Percentiles rank a stretch among this genome's conserved stretches.
phyloP scores from a whole-genome alignment of 1,139 yeast species.

The Kodamaea plutei region DNA sequence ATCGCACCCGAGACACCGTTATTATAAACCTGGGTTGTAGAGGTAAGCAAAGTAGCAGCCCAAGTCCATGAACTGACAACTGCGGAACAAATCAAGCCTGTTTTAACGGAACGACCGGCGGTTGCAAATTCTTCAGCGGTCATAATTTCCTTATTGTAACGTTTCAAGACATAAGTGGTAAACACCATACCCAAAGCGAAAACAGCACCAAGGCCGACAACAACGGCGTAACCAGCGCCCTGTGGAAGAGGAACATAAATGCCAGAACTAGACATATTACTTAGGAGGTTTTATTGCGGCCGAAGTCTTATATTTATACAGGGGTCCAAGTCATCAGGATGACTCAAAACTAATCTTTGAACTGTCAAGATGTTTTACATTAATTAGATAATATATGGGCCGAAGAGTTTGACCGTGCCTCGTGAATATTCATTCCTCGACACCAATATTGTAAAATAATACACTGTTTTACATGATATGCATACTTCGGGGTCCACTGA shows the following conservation, averaged over 20 bases:
- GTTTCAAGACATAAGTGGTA: constrained; percentile 62
- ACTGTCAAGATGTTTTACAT: too few species aligned
- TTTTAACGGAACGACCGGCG: constrained; percentile 80
- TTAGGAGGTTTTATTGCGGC: too few species aligned
- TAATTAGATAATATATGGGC: too few species aligned
- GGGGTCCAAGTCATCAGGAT: too few species aligned
- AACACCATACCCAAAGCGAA: constrained; percentile 78
- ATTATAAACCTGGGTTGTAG: constrained; percentile 72
- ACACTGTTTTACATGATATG: too few species aligned
- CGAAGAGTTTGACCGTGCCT: too few species aligned
- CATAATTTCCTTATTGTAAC: constrained; percentile 77
- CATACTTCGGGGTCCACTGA: too few species aligned
- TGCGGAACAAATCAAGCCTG: constrained; percentile 79
- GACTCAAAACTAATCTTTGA: too few species aligned
- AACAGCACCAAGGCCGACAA: constrained; percentile 80
- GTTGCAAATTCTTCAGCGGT: constrained; percentile 89
- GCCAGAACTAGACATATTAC: constrained; percentile 1
- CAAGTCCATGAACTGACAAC: constrained; percentile 94
- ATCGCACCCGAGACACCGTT: constrained; percentile 76
- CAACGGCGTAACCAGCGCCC: constrained; percentile 90
- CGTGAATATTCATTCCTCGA: too few species aligned
- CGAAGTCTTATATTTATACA: too few species aligned
- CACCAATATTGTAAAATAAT: too few species aligned
- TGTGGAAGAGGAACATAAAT: constrained; percentile 45
- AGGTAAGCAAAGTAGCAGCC: constrained; percentile 76